Conservation (phyloP, 257 asterid species). For the Rehmannia glutinosa region DNA sequence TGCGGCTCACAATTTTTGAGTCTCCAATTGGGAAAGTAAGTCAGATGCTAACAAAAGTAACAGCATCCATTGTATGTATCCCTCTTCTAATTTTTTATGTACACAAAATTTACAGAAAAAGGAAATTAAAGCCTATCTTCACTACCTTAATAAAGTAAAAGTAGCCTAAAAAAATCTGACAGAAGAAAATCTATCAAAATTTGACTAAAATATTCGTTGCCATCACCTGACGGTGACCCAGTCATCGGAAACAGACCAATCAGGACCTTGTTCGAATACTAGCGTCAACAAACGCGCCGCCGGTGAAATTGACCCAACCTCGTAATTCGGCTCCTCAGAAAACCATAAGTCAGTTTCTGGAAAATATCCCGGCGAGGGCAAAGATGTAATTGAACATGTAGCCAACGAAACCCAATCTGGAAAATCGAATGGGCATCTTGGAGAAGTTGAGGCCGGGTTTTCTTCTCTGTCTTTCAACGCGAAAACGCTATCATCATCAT, state of each 20-base stretch:
- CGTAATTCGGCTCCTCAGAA: constrained; percentile 9
- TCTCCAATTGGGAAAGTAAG: too few relatives aligned
- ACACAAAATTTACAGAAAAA: background rate
- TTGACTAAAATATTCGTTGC: background rate
- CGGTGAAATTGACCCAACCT: constrained; percentile 25
- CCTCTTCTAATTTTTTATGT: background rate
- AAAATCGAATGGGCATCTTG: constrained; percentile 71
- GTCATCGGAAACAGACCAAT: constrained; percentile 54
- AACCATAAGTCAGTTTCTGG: constrained; percentile 13
- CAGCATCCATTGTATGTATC: too few relatives aligned
- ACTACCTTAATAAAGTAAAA: background rate
- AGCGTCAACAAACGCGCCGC: constrained; percentile 42
- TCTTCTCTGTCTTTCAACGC: background rate
- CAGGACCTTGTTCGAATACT: constrained; percentile 18
- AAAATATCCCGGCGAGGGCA: constrained; percentile 32
- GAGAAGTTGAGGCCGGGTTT: constrained; percentile 33
- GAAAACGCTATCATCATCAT: background rate
- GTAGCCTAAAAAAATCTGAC: background rate
- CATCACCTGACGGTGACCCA: constrained; percentile 73
- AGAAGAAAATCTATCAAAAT: constrained; percentile 13
- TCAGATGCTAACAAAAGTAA: too few relatives aligned
- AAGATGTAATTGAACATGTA: constrained; percentile 34
- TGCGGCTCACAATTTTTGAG: constrained; percentile 13
- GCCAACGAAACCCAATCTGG: constrained; percentile 51
- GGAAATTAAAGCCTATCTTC: background rate